Evolutionary conservation across 2,329 filamentous ascomycete genomes (phyloP), one percentile per base, ranked within the genome.

Genomic region (Alternaria arbusti): DNA sequence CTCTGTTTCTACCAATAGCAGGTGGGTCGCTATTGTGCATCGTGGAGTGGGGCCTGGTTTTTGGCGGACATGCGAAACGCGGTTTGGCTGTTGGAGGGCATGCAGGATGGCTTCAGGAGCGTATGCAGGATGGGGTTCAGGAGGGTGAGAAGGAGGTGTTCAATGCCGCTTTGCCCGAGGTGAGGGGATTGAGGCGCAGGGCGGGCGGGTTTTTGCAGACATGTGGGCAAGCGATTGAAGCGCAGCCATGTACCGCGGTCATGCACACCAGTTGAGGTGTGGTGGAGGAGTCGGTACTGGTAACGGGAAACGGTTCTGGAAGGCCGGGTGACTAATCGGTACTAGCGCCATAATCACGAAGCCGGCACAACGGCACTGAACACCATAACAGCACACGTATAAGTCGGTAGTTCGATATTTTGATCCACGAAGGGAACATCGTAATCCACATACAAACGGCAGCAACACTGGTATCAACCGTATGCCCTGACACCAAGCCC

Each of bases 391-490:
- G 17, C 54, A 30, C 26, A n/a, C 36, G 49, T 51, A 40, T 30
- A 22, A 54, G 15, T 23, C 45, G 13, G 44, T 22, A 30, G n/a
- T 40, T 59, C 43, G 13, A 59, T 36, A 32, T 54, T 49, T 25
- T 44, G 23, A 25, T 59, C 57, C 49, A 40, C 49, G 49, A 54
- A 32, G 40, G 47, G 26, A 47, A 58, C 23, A 30, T 56, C 30
- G 30, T 55, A 50, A 50, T 54, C 26, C 32, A 59, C 26, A 54
- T 49, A 50, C 50, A 43, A 46, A 44, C 44, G 50, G 50, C 45
- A 59, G 45, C 51, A 59, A 22, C 56, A 28, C 25, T 63, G 60
- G 60, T 55, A 63, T 63, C 50, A 11, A 51, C 54, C 60, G 32
- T 63, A 52, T 59, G 30, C 60, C 49, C 44, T 43, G 54, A 55